Evolutionary conservation across 2,329 filamentous ascomycete genomes (phyloP).

Genomic region (Sporothrix pallida): DNA sequence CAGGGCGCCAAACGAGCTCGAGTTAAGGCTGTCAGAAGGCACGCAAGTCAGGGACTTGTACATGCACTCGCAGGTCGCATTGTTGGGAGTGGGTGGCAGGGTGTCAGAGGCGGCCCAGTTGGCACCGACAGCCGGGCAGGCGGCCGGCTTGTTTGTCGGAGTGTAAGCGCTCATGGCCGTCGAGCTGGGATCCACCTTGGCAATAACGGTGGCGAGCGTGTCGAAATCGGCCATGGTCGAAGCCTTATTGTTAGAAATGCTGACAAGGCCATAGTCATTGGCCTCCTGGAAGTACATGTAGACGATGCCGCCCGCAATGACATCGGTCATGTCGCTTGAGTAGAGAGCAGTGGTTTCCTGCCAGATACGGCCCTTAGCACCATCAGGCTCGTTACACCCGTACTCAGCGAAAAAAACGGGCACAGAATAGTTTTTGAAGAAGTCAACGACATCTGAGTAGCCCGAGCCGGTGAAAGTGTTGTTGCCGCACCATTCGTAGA

Average conservation of each 20-base stretch:
- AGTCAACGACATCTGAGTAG: slow-evolving; percentile 80
- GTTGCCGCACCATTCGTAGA: slow-evolving; percentile 97
- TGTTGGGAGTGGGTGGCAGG: slow-evolving; percentile 83
- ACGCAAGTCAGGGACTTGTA: slow-evolving; percentile 73
- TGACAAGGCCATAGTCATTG: slow-evolving; percentile 86
- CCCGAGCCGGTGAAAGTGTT: slow-evolving; percentile 78
- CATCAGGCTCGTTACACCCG: slow-evolving; percentile 78
- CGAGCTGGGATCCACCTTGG: slow-evolving; percentile 68
- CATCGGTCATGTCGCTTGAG: slow-evolving; percentile 76
- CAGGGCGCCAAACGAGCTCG: slow-evolving; percentile 66
- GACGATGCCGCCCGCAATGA: slow-evolving; percentile 96
- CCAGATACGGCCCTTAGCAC: slow-evolving; percentile 74
- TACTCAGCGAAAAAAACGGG: slow-evolving; percentile 99
- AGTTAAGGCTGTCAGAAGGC: slow-evolving; percentile 62
- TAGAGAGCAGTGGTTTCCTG: slow-evolving; percentile 85
- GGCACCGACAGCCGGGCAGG: slow-evolving; percentile 70
- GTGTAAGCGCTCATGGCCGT: slow-evolving; percentile 72
- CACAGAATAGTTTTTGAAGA: slow-evolving; percentile 88
- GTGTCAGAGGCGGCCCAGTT: slow-evolving; percentile 72
- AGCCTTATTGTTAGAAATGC: slow-evolving; percentile 61
- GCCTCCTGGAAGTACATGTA: slow-evolving; percentile 97
- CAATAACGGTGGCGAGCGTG: slow-evolving; percentile 72
- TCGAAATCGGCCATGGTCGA: slow-evolving; percentile 76
- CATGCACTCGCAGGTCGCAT: slow-evolving; percentile 85
- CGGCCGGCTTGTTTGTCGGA: slow-evolving; percentile 70